Base-by-base conservation (phyloP, 345 rosid genomes). In the Nephelium lappaceum region DNA sequence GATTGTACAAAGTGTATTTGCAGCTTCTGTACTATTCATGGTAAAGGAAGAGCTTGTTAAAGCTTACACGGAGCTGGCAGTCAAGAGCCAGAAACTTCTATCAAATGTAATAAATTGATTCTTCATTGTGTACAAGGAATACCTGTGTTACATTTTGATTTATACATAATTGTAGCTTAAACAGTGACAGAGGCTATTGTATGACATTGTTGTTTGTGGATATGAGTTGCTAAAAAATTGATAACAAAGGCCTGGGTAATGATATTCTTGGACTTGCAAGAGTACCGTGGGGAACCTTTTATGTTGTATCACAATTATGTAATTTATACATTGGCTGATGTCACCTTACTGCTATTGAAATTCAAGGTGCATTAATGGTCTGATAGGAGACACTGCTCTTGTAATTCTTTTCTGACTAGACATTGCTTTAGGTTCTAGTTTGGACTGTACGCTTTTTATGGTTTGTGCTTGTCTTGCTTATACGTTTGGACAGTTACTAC, bases 11-110 rank as follows among this genome's bases (percentile, higher is more conserved):
- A 91, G 95, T 75, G 93, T 91, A 73, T 88, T 91, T 84, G 93
- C 95, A 23, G 95, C 95, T 76, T 88, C 95, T 77, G 87, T 91
- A 49, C 89, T 91, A 69, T 91, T 91, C 87, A 89, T 91, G 95
- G 73, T 88, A 10, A 91, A 91, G 84, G 95, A 91, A 80, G 95
- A 89, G 81, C 83, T 91, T 68, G 86, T 91, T 62, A 89, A 86
- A 80, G 89, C 80, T 76, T 91, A 85, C 84, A 73, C 81, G 64
- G 72, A 69, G 25, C 82, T 89, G 70, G 83, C 82, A 64, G 72
- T 83, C 67, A 91, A 81, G 72, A 79, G 88, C 78, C 76, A 64
- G 78, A 86, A 80, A 78, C 72, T 80, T 78, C 19, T 80, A 65
- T 64, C 67, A 12, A 79, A 74, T 27, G 19, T 79, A 73, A 69